These are phyloP conservation scores for Pythium plurisporium DNA, from an alignment of 352 stramenopile genomes.

Conservation along the genomic window DNA sequence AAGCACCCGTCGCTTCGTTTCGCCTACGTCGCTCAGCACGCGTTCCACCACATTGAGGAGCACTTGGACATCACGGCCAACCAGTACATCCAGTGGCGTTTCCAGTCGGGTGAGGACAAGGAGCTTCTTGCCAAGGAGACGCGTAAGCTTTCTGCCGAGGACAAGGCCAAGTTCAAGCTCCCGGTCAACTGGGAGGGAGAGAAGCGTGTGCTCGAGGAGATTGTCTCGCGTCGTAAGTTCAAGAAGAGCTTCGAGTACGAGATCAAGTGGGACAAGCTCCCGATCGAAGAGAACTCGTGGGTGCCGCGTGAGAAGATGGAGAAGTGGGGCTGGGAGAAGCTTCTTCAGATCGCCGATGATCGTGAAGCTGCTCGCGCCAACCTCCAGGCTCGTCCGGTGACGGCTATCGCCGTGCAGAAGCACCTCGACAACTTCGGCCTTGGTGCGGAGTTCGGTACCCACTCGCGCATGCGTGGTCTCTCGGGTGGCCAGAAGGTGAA, in stretches of 20 bases:
- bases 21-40: slow-evolving; percentile 96
- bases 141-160: slow-evolving; percentile 87
- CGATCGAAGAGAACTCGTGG: slow-evolving; percentile 95
- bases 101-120: slow-evolving; percentile 90
- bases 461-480: slow-evolving; percentile 97
- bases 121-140: slow-evolving; percentile 91
- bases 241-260: slow-evolving; percentile 97
- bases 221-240: slow-evolving; percentile 91
- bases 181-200: slow-evolving; percentile 92
- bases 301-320: slow-evolving; percentile 92
- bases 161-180: slow-evolving; percentile 93
- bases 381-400: slow-evolving; percentile 92
- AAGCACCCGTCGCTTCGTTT: slow-evolving; percentile 90
- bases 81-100: slow-evolving; percentile 97
- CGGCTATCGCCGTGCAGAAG: slow-evolving; percentile 94
- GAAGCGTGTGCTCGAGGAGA: slow-evolving; percentile 89
- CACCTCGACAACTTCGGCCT: slow-evolving; percentile 97
- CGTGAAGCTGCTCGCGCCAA: slow-evolving; percentile 91
- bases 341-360: slow-evolving; percentile 95
- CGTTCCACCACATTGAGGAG: slow-evolving; percentile 97
- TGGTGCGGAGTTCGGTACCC: slow-evolving; percentile 95
- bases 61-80: slow-evolving; percentile 95
- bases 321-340: slow-evolving; percentile 96
- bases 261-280: slow-evolving; percentile 94
- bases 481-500: slow-evolving; percentile 99